A percentile compares a stretch with the other conserved stretches of the same genome.
phyloP scores from a whole-genome alignment of 345 rosid genomes.

The Melaleuca quinquenervia region DNA sequence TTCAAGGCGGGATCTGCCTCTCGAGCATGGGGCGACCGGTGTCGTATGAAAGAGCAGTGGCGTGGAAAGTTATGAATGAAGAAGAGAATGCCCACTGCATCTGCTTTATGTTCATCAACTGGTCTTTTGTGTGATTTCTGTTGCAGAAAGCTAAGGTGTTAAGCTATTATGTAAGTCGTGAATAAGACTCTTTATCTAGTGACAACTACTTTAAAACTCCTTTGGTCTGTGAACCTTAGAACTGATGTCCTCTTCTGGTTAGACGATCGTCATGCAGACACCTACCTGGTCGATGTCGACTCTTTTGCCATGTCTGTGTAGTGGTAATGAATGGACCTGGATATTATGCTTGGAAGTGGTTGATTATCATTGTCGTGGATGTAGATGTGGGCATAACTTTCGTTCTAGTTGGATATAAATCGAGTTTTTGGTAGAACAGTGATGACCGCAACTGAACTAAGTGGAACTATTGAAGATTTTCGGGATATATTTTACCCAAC shows the following conservation, averaged over 20 bases:
- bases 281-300: neutral
- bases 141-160: neutral
- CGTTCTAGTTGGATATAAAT: neutral
- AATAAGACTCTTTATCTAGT: neutral
- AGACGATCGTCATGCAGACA: neutral
- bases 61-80: conserved; percentile 96
- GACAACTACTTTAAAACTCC: neutral
- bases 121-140: conserved; percentile 80
- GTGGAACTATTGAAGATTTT: neutral
- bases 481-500: neutral
- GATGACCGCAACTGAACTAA: neutral
- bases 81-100: conserved; percentile 93
- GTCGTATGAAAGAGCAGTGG: conserved; percentile 91
- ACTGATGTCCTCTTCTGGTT: neutral
- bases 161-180: neutral
- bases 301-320: neutral
- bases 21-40: conserved; percentile 99
- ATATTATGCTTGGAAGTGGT: neutral
- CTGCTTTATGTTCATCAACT: conserved; percentile 90
- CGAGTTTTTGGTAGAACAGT: neutral
- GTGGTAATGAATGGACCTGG: neutral
- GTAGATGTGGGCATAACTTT: neutral
- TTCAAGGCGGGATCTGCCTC: conserved; percentile 86
- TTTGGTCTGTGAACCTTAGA: neutral
- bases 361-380: neutral